phyloP scores from a whole-genome alignment of 1,284 basidiomycete species.

The Ganoderma multipileum region DNA sequence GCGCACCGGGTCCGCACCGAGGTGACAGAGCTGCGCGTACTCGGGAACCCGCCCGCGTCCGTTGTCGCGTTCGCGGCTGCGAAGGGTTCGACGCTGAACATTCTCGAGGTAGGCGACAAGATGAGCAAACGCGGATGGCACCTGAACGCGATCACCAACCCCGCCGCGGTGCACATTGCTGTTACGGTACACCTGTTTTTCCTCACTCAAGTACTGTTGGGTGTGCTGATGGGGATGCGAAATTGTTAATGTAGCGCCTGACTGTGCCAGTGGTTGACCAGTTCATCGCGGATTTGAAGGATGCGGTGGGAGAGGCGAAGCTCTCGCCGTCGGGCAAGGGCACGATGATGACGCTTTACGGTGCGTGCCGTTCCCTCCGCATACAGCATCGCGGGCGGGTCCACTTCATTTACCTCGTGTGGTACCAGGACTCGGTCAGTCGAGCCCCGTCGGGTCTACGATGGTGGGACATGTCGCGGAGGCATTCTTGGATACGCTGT shows the following conservation, averaged over 20 bases:
- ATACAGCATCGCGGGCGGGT: background rate
- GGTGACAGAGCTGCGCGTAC: conserved; percentile 83
- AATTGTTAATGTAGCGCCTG: conserved; percentile 60
- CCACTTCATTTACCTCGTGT: conserved; percentile 18
- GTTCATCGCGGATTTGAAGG: conserved; percentile 86
- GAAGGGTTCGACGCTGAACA: conserved; percentile 60
- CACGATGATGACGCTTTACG: conserved; percentile 88
- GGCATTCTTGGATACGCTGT: conserved; percentile 83
- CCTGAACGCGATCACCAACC: conserved; percentile 83
- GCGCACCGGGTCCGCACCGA: conserved; percentile 67
- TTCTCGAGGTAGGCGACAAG: conserved; percentile 89
- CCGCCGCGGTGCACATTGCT: conserved; percentile 92
- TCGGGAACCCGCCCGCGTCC: conserved; percentile 90
- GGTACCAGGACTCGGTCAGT: conserved; percentile 80
- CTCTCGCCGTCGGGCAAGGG: conserved; percentile 67
- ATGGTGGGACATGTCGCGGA: conserved; percentile 87
- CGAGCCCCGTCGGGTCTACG: conserved; percentile 87
- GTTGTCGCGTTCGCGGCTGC: conserved; percentile 89
- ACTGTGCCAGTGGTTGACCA: conserved; percentile 81
- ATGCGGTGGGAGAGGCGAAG: conserved; percentile 70
- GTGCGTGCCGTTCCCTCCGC: conserved; percentile 52
- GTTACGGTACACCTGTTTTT: conserved; percentile 76
- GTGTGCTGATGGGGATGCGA: background rate
- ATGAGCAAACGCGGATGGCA: conserved; percentile 92
- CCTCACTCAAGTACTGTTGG: background rate